Conservation (phyloP, 768 basidiomycete species). For the Leccinum arenicola region DNA sequence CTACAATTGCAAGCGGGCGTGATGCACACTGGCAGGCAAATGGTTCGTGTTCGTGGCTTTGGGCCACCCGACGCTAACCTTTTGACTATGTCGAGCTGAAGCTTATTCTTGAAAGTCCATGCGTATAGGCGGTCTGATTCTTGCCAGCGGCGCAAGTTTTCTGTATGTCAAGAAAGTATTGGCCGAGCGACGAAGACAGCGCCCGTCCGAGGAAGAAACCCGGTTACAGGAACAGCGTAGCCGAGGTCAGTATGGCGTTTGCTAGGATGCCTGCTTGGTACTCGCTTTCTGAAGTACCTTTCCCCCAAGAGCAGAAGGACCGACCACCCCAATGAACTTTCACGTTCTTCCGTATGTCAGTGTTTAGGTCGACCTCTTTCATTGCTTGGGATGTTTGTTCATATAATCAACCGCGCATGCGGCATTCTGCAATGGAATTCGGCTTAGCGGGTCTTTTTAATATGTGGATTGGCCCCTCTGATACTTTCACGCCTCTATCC, state of each 20-base stretch:
- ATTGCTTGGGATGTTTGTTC: neutral
- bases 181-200: slow-evolving; percentile 24
- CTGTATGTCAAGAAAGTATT: slow-evolving; percentile 31
- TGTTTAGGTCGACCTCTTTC: neutral
- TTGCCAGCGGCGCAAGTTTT: slow-evolving; percentile 29
- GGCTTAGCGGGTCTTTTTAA: slow-evolving; percentile 1
- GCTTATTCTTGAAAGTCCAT: slow-evolving; percentile 12
- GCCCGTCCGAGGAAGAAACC: slow-evolving; percentile 15
- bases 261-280: neutral
- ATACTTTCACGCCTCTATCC: neutral
- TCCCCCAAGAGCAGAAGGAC: slow-evolving; percentile 5
- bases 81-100: neutral
- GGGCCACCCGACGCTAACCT: neutral
- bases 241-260: slow-evolving; percentile 1
- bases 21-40: slow-evolving; percentile 14
- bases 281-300: slow-evolving; percentile 12
- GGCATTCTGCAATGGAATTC: slow-evolving; percentile 1
- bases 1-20: neutral
- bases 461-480: neutral
- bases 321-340: slow-evolving; percentile 7
- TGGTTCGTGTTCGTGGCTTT: slow-evolving; percentile 12
- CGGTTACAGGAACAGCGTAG: slow-evolving; percentile 10
- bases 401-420: neutral
- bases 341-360: neutral
- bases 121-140: slow-evolving; percentile 28